phyloP scores from a whole-genome alignment of 2,329 filamentous ascomycete genomes.

The Botrytis medusae region DNA sequence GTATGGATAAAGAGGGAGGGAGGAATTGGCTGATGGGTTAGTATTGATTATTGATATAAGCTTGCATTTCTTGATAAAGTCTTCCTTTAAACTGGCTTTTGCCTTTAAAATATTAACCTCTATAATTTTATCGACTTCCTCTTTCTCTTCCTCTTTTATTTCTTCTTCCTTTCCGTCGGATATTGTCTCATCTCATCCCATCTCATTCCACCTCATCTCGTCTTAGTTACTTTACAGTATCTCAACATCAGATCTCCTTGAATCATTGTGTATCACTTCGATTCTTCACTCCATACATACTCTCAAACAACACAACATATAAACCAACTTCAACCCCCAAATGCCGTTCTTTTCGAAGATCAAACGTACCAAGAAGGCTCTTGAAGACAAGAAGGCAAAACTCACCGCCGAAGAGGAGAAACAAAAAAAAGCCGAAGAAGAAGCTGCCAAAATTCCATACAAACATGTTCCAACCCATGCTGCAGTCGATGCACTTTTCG shows the following conservation, averaged over 20 bases:
- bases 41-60: neutral
- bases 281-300: neutral
- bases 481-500: conserved; percentile 56
- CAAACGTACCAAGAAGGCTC: conserved; percentile 52
- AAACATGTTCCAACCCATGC: conserved; percentile 63
- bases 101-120: neutral
- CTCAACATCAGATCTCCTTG: neutral
- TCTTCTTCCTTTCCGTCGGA: neutral
- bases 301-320: neutral
- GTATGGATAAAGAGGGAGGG: neutral
- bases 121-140: neutral
- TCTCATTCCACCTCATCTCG: too few relatives aligned
- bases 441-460: conserved; percentile 47
- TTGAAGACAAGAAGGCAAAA: conserved; percentile 54
- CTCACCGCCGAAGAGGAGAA: conserved; percentile 47
- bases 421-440: conserved; percentile 37
- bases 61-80: neutral
- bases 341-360: conserved; percentile 61
- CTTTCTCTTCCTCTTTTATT: too few relatives aligned
- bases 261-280: neutral
- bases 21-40: neutral
- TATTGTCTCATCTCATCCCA: neutral
- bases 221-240: neutral
- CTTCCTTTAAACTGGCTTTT: neutral
- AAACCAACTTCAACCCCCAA: neutral